Conservation (phyloP, 805 yeast genomes). For the Nadsonia fulvescens region DNA sequence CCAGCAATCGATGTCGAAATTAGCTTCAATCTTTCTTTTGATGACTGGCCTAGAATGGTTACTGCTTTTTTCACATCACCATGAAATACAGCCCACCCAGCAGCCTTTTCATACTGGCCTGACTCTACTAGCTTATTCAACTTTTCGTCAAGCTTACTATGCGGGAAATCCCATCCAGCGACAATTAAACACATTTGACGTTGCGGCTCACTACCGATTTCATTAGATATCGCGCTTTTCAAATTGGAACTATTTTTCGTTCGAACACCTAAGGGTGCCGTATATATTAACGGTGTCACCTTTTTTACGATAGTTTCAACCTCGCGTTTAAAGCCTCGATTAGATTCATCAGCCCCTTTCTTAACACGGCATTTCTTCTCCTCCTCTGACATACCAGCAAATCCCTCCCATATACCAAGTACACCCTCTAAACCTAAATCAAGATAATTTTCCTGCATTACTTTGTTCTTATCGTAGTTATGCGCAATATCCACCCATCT, state of each 20-base stretch:
- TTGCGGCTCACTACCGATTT: constrained; percentile 41
- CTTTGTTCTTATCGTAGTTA: constrained; percentile 41
- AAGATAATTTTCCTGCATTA: constrained; percentile 48
- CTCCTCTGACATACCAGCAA: constrained; percentile 11
- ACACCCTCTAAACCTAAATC: constrained; percentile 85
- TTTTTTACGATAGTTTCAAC: constrained; percentile 12
- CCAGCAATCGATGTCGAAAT: constrained; percentile 94
- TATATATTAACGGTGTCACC: no score
- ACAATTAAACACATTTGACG: constrained; percentile 65
- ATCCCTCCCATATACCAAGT: constrained; percentile 67
- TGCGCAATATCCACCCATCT: constrained; percentile 71
- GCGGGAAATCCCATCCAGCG: constrained; percentile 80
- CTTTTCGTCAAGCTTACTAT: constrained; percentile 55
- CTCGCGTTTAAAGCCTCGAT: constrained; percentile 6
- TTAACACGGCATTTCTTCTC: constrained; percentile 5
- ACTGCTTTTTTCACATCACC: constrained; percentile 75
- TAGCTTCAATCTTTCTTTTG: constrained; percentile 48
- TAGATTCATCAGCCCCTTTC: constrained; percentile 5
- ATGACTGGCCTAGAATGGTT: constrained; percentile 56
- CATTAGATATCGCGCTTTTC: no score
- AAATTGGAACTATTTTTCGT: no score
- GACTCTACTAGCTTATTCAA: constrained; percentile 34
- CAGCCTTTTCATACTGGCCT: constrained; percentile 72
- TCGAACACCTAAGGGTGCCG: no score
- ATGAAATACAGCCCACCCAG: constrained; percentile 94